Evolutionary conservation across 768 basidiomycete species (phyloP).

Genomic region (Collybia sp.): DNA sequence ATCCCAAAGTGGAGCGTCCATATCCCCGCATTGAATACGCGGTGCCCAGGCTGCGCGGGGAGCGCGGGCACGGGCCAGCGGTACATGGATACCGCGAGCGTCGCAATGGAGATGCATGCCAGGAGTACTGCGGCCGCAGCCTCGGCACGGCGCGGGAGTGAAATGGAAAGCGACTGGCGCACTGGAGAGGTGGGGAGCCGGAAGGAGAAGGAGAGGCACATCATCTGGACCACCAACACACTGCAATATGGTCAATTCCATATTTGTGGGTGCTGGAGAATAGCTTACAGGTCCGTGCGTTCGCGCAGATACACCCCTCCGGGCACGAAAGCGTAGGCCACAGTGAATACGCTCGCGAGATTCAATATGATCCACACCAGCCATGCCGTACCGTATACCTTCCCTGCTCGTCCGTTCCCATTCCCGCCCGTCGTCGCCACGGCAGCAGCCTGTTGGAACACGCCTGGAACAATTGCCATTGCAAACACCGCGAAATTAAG

Average conservation of each 20-base stretch:
- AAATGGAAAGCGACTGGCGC: too few species aligned
- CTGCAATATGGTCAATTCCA: slow-evolving; percentile 23
- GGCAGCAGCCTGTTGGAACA: slow-evolving; percentile 44
- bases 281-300: slow-evolving; percentile 64
- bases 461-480: slow-evolving; percentile 55
- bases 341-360: slow-evolving; percentile 74
- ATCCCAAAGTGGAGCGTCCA: slow-evolving; percentile 93
- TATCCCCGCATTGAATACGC: slow-evolving; percentile 77
- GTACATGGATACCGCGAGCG: slow-evolving; percentile 50
- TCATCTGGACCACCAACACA: slow-evolving; percentile 50
- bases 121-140: slow-evolving; percentile 16
- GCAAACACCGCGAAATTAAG: slow-evolving; percentile 57
- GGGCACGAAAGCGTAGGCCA: slow-evolving; percentile 89
- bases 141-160: too few species aligned
- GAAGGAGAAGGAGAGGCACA: slow-evolving; percentile 40
- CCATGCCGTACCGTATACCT: slow-evolving; percentile 53
- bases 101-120: slow-evolving; percentile 35
- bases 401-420: slow-evolving; percentile 31
- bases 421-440: too few species aligned
- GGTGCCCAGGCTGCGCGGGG: slow-evolving; percentile 53
- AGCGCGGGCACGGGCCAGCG: slow-evolving; percentile 46
- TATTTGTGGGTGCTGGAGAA: not conserved
- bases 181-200: too few species aligned
- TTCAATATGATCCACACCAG: slow-evolving; percentile 57
- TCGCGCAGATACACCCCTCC: slow-evolving; percentile 74